These are phyloP conservation scores for Yamagishiella unicocca DNA, from an alignment of 139 green algal genomes.

Conservation along the genomic window DNA sequence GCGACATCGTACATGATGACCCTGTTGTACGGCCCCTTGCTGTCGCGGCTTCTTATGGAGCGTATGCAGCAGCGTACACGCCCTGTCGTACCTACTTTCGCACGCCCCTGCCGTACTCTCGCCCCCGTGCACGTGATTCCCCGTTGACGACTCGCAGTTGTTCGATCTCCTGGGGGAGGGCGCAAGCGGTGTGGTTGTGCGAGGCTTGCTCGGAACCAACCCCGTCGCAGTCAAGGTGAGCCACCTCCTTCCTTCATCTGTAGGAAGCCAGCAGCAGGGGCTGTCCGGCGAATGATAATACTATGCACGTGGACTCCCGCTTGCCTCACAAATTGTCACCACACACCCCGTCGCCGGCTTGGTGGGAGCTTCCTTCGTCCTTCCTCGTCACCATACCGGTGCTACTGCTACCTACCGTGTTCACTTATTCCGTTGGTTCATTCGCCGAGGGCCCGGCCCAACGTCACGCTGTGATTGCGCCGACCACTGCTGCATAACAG, in stretches of 20 bases:
- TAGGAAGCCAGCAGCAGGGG: background rate
- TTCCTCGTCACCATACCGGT: background rate
- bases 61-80: background rate
- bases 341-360: background rate
- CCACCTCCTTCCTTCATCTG: no score
- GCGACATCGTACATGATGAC: background rate
- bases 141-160: background rate
- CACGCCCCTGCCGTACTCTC: background rate
- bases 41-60: background rate
- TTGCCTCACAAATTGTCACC: background rate
- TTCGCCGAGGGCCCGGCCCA: background rate
- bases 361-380: background rate
- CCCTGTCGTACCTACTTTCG: background rate
- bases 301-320: background rate
- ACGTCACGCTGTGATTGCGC: background rate
- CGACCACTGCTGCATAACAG: background rate
- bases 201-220: background rate
- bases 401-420: background rate
- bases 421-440: background rate
- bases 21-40: background rate
- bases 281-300: background rate
- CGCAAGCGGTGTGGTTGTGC: constrained; percentile 29
- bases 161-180: background rate
- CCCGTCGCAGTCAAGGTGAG: constrained; percentile 1
- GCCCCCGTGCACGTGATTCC: background rate